Base-by-base conservation (phyloP, 345 rosid species). In the Eucalyptus grandis region DNA sequence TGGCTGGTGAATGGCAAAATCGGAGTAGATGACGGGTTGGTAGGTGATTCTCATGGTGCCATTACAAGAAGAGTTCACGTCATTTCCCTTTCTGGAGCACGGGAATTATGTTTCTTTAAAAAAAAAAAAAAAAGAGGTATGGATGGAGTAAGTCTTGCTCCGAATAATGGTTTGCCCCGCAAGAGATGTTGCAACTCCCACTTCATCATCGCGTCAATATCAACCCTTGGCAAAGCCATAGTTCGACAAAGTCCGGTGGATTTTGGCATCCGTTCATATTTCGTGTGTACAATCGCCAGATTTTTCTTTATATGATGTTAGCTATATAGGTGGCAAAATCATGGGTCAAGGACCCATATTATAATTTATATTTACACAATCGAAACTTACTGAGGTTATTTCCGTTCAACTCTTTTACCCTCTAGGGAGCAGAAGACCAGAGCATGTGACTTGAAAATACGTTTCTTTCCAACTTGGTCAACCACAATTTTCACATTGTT, bases 181-280 rank as follows among this genome's bases (percentile, higher is more conserved):
- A 21, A 37, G 26, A 72, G 44, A 72, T 9, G 26, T 72, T 19
- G 82, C 82, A 37, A 19, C 82, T 37, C 82, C 5, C 26, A 10
- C 26, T 37, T 37, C 4, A 9, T 37, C 26, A 19, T 72, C 7
- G 0, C 12, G 2, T 17, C 24, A 69, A 69, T 69, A 9, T 72
- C 26, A 9, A 19, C 6, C 8, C 2, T 11, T 11, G 13, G 7
- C 46, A 72, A 72, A 37, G 11, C 2, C 8, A 72, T 72, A 67
- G 11, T 15, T 0, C 6, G 1, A 16, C 12, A 31, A 67, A 15
- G 6, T 31, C 7, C 12, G 21, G 4, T 37, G 3, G 40, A 15
- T 31, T 67, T 15, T 67, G 22, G 11, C 43, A 65, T 30, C 72
- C 2, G 3, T 65, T 65, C 37, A 15, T 1, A 16, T 31, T 60